Base-by-base conservation (phyloP, 208 protist species). In the Crithidia expoeki region DNA sequence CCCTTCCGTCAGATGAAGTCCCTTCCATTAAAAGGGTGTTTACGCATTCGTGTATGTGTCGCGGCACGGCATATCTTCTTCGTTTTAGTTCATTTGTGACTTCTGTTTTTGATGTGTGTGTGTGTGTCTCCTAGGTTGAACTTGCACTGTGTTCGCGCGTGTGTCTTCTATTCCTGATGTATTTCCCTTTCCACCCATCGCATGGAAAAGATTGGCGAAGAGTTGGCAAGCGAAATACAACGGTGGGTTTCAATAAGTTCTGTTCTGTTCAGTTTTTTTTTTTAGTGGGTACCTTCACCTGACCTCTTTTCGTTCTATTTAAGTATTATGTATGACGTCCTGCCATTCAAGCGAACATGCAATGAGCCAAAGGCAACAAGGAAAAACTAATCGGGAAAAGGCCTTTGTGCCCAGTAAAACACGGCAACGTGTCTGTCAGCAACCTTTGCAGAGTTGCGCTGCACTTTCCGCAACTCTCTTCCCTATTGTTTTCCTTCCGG, bases 91-190 rank as follows among this genome's bases (percentile, higher is more conserved):
- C 4, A 9, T 57, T 32, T 57, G 12, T 23, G 21, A 6, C 9
- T 25, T 36, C 32, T 57, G 4, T 57, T 38, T 57, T 16, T 12
- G 6, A 59, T 59, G 16, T 59, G 9, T 59, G 53, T 49, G 32
- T 62, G 56, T 49, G 56, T 62, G 28, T 47, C n/a, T 47, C 12
- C 36, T 40, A 40, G 36, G 9, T 40, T 47, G 12, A 47, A 47
- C 12, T 17, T 47, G 42, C n/a, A 47, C n/a, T 9, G 12, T 47
- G 42, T 19, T 47, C 42, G 42, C 42, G 55, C 32, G 21, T 27
- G 27, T 40, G 9, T 30, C 32, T 12, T 30, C 28, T 7, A 19
- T 23, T 32, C 30, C n/a, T 30, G 10, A 57, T 57, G 28, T 57
- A 14, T 19, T 57, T 57, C 51, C 9, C 51, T 57, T 57, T 9